Evolutionary conservation across 2,329 filamentous ascomycete genomes (phyloP), one percentile per base, ranked within the genome.

Genomic region (Paracamarosporium sp.): DNA sequence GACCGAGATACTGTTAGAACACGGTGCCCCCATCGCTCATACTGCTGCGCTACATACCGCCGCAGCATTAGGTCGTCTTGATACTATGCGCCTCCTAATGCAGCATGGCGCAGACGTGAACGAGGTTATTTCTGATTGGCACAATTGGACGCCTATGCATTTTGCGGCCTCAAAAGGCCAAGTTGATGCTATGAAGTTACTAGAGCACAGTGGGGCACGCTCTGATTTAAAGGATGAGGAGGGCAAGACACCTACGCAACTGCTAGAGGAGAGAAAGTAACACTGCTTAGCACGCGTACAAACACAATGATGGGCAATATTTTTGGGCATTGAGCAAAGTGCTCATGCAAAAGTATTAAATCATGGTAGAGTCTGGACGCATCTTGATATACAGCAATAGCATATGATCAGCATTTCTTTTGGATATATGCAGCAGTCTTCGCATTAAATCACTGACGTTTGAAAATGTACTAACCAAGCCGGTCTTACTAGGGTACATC

Each of bases 71-170:
- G 56, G 53, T 44, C 43, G 40, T 3, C 53, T 62, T 22, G 46
- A 59, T 50, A 59, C 56, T 59, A 59, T 62, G 51, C 56, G 48
- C 43, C 47, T 62, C 44, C 53, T 62, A 11, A 53, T 62, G 33
- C 41, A 62, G 46, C 54, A 59, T 53, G 51, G 60, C 51, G 60
- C 60, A 11, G 54, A 57, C 44, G 12, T 59, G 46, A 53, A 62
- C 30, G 56, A 62, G 50, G 47, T 27, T 30, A 30, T 55, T 22
- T 8, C 15, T 31, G 25, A 45, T 38, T 59, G 45, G 50, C 15
- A 41, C 20, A 33, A 35, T 22, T 54, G 56, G 56, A 61, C 50
- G 53, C 56, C 56, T 33, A 53, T 61, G 53, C 56, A 61, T 50
- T 59, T 60, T 35, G 57, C 60, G 24, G 56, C 56, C 30, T 57